Base-by-base conservation (phyloP, 495 filamentous ascomycete genomes). In the Rusavskia elegans region DNA sequence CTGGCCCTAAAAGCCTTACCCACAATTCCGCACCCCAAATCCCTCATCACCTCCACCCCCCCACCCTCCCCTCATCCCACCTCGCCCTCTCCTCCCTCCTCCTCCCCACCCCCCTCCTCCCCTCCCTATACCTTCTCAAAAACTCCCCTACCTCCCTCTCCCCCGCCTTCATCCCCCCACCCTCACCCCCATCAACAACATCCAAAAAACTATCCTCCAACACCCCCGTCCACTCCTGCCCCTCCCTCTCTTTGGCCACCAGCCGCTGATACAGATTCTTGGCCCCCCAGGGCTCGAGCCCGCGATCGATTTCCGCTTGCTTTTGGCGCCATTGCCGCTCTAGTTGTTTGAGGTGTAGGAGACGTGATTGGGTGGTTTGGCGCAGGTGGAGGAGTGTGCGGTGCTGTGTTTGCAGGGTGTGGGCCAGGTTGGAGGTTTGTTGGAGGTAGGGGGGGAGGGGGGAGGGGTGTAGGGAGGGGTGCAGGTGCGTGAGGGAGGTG, bases 41-140 rank as follows among this genome's bases (percentile, higher is more conserved):
- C 35, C 25, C 25, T 16, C 21, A 48, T 81, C 72, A 95, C 53
- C 89, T 74, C 89, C 89, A 95, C 0, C 89, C 89, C 1, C 89
- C 89, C 51, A 95, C 88, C 53, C 89, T 76, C 25, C 89, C 87
- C 65, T 95, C 89, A 70, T 95, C 89, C 90, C 90, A 95, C 61
- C 90, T 71, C 57, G 86, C 85, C 66, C 84, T 90, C 50, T 84
- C 75, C 69, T 95, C 89, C 59, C 77, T 78, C 44, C 87, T 71
- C 14, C 85, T 73, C 54, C 85, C 87, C 51, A 82, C 79, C 55
- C 81, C 66, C 55, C 83, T 84, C 62, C 81, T 84, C 40, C 82
- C 82, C 51, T 82, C 86, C 53, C 85, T 71, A 58, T 90, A 83
- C 60, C 87, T 68, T 57, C 81, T 74, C 37, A 92, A 79, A 81